Base-by-base conservation (phyloP, 1,284 basidiomycete species). In the Agaricales sp. region DNA sequence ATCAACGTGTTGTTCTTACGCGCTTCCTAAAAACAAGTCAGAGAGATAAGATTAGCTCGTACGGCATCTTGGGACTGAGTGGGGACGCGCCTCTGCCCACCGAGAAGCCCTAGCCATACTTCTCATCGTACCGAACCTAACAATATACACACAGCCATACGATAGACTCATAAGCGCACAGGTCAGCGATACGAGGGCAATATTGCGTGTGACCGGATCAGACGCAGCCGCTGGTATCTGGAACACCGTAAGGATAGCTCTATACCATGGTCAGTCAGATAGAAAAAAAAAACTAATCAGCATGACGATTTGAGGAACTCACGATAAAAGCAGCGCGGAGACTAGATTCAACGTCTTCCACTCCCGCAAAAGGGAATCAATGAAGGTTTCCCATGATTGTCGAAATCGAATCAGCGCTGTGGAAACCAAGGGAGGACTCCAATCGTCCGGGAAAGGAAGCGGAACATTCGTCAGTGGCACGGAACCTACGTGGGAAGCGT, bases 321-420 rank as follows among this genome's bases (percentile, higher is more conserved):
- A 87, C 83, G 84, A 80, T 52, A 78, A 69, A 13, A 87, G 64
- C 46, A 87, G 59, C 12, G 80, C 84, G 24, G 82, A 86, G 18
- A 87, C 80, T 18, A 87, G 68, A 58, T 87, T 87, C 45, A 87
- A 58, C 11, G 83, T 87, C 65, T 87, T 87, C 83, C 82, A 87
- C 59, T 87, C 84, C 39, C 74, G 71, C 53, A 85, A 52, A 23
- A 87, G 64, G 0, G 78, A 78, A 54, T 86, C 82, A 11, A 87
- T 73, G 55, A 87, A 86, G 1, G 58, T 63, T 59, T 86, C 83
- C 84, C 85, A 87, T 2, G 79, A 81, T 45, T 73, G 64, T 58
- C 84, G 83, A 67, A 87, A 85, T 47, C 77, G 67, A 20, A 75
- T 65, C 30, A 85, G 59, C 1, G 81, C 73, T 6, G 78, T 78